Conservation (phyloP, 2,329 filamentous ascomycete species). For the Claviceps purpurea region DNA sequence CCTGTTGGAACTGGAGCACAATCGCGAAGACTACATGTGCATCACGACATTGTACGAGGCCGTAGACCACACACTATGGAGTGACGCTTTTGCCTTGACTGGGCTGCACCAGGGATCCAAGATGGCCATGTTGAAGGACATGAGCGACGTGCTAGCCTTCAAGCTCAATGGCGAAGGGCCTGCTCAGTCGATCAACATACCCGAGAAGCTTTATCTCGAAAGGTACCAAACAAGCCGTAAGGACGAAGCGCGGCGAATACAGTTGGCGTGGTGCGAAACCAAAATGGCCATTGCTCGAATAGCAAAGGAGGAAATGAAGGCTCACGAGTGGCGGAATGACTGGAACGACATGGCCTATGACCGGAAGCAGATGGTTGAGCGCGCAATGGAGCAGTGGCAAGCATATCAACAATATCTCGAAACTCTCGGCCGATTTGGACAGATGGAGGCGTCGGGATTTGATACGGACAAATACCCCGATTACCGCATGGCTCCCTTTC, state of each 20-base stretch:
- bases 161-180: slow-evolving; percentile 29
- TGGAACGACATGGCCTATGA: slow-evolving; percentile 14
- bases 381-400: slow-evolving; percentile 18
- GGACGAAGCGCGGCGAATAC: slow-evolving; percentile 32
- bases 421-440: slow-evolving; percentile 20
- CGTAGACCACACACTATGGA: slow-evolving; percentile 35
- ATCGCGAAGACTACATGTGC: slow-evolving; percentile 21
- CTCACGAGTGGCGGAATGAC: slow-evolving; percentile 16
- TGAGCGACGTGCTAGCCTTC: slow-evolving; percentile 37
- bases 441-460: slow-evolving; percentile 24
- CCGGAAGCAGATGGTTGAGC: slow-evolving; percentile 19
- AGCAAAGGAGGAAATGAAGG: slow-evolving; percentile 11
- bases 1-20: slow-evolving; percentile 27
- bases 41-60: slow-evolving; percentile 34
- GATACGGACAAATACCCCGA: slow-evolving; percentile 25
- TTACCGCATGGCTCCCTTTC: slow-evolving; percentile 25
- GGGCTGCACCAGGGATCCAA: slow-evolving; percentile 22
- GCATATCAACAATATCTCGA: slow-evolving; percentile 22
- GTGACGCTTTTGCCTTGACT: slow-evolving; percentile 24
- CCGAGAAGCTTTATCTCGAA: slow-evolving; percentile 38
- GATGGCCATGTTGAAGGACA: slow-evolving; percentile 30
- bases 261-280: slow-evolving; percentile 21
- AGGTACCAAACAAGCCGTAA: slow-evolving; percentile 34
- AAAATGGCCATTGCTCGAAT: slow-evolving; percentile 16
- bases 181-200: slow-evolving; percentile 33